Evolutionary conservation across 208 protist genomes (phyloP).

Genomic region (Trypanosoma platydactyli): DNA sequence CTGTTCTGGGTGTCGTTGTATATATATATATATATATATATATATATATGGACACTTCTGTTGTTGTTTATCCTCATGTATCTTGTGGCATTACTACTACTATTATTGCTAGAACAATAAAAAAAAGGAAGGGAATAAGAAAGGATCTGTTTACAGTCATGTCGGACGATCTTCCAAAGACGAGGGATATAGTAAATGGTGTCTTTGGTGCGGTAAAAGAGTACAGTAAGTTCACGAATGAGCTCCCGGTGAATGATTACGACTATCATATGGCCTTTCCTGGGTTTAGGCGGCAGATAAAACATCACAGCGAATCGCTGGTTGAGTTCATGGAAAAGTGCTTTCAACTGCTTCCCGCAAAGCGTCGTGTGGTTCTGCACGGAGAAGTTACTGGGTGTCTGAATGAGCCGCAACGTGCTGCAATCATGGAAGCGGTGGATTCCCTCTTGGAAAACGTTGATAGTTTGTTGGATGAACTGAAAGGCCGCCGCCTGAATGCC

Average conservation of each 20-base stretch:
- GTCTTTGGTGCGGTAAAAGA: constrained; percentile 71
- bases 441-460: constrained; percentile 86
- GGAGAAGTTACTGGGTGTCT: constrained; percentile 33
- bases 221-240: constrained; percentile 56
- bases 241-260: constrained; percentile 72
- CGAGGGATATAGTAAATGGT: constrained; percentile 55
- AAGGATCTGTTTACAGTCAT: constrained; percentile 1
- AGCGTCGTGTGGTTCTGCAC: constrained; percentile 47
- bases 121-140: neutral
- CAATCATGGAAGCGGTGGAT: constrained; percentile 84
- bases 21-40: too few species aligned
- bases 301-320: constrained; percentile 51
- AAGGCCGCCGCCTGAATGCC: constrained; percentile 55
- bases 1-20: too few species aligned
- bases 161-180: constrained; percentile 36
- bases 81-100: too few species aligned
- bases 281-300: constrained; percentile 66
- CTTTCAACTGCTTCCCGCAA: constrained; percentile 62
- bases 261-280: constrained; percentile 85
- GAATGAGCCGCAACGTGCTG: constrained; percentile 48
- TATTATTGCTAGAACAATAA: too few species aligned
- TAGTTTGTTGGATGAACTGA: constrained; percentile 74
- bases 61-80: too few species aligned
- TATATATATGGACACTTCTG: too few species aligned
- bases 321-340: constrained; percentile 71